A percentile compares a stretch with the other conserved stretches of the same genome.
These are phyloP conservation scores for Sugiyamaella boreocaroliniensis DNA, from an alignment of 805 yeast species.

Conservation along the genomic window DNA sequence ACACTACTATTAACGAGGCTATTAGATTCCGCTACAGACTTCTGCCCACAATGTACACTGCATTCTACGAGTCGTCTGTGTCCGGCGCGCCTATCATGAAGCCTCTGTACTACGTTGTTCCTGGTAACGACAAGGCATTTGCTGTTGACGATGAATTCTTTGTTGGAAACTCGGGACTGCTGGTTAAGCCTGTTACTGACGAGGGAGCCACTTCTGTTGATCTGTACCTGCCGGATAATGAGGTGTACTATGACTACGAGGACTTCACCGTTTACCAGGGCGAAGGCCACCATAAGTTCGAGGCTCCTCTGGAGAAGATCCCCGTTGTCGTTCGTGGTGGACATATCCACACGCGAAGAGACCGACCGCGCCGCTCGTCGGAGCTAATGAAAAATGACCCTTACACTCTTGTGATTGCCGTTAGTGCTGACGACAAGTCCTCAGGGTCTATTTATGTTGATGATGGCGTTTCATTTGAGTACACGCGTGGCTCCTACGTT, in stretches of 20 bases:
- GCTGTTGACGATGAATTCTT: conserved; percentile 78
- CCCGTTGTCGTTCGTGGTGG: conserved; percentile 82
- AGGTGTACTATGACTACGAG: conserved; percentile 34
- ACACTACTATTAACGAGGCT: conserved; percentile 59
- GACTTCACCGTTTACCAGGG: conserved; percentile 26
- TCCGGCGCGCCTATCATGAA: conserved; percentile 61
- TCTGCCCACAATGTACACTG: conserved; percentile 74
- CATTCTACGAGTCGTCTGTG: conserved; percentile 56
- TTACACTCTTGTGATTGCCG: conserved; percentile 60
- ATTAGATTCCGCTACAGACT: conserved; percentile 66
- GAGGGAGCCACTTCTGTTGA: conserved; percentile 39
- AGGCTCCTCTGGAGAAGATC: conserved; percentile 49
- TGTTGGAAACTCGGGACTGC: conserved; percentile 60
- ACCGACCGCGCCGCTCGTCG: conserved; percentile 73
- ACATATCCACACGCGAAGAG: conserved; percentile 56
- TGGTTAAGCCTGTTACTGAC: conserved; percentile 75
- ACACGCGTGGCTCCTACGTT: conserved; percentile 42
- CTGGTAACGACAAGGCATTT: conserved; percentile 40
- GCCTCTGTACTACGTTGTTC: conserved; percentile 29
- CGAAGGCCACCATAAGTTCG: conserved; percentile 35
- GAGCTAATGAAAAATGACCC: conserved; percentile 73
- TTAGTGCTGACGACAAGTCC: conserved; percentile 44
- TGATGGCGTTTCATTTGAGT: conserved; percentile 70
- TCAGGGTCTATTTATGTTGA: conserved; percentile 62
- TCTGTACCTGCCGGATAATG: conserved; percentile 41